Percentiles rank a stretch among this genome's conserved stretches.
These are phyloP conservation scores for Candida germanica DNA, from an alignment of 805 yeast genomes.

Conservation along the genomic window DNA sequence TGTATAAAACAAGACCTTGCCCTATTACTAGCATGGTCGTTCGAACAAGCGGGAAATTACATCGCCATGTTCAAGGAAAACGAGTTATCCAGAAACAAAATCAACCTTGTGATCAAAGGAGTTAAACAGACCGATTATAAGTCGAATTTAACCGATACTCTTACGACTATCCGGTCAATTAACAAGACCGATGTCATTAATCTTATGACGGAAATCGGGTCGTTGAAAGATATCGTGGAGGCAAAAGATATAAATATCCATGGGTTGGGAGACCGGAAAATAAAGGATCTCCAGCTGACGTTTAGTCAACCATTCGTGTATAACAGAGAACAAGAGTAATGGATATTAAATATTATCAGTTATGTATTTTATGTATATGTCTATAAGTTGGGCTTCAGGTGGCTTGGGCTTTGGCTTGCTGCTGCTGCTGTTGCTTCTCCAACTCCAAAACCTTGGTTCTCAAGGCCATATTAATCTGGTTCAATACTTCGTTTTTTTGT, in stretches of 20 bases:
- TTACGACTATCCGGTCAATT: conserved; percentile 45
- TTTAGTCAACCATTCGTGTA: conserved; percentile 52
- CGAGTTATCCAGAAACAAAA: conserved; percentile 30
- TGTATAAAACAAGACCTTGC: conserved; percentile 50
- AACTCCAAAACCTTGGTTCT: conserved; percentile 50
- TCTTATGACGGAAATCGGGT: conserved; percentile 47
- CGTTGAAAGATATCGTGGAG: conserved; percentile 39
- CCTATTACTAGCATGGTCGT: conserved; percentile 50
- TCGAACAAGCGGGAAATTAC: conserved; percentile 48
- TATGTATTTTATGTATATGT: background rate
- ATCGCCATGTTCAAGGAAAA: conserved; percentile 36
- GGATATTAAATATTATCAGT: background rate
- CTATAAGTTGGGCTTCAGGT: too few relatives aligned
- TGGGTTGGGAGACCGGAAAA: conserved; percentile 50
- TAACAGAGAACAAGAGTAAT: conserved; percentile 18
- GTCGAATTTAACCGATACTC: conserved; percentile 41
- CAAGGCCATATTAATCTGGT: conserved; percentile 57
- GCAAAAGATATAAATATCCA: conserved; percentile 28
- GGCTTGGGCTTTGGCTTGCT: too few relatives aligned
- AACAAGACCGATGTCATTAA: conserved; percentile 56
- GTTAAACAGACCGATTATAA: conserved; percentile 41
- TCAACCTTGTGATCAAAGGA: conserved; percentile 39
- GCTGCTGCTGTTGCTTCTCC: conserved; percentile 30
- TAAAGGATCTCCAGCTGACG: conserved; percentile 35
- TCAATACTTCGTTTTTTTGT: conserved; percentile 65